Percentiles rank a stretch among this genome's conserved stretches.
Conservation (phyloP, 116 monocot species). For the Iris pallida region DNA sequence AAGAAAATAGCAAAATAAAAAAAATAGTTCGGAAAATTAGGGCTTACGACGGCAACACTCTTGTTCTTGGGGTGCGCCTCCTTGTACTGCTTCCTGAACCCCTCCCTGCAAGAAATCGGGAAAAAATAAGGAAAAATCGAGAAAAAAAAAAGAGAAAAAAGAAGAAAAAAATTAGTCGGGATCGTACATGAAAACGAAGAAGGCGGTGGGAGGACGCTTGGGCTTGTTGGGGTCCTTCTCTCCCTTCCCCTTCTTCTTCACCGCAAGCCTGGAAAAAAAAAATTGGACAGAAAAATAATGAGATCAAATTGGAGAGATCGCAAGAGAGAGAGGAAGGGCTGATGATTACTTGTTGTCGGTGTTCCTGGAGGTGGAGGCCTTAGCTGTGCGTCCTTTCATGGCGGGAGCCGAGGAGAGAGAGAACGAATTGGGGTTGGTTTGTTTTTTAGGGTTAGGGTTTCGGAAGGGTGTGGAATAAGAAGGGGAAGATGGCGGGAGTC, state of each 20-base stretch:
- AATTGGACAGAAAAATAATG: no score
- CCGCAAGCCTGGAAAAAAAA: constrained; percentile 15
- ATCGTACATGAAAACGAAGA: constrained; percentile 42
- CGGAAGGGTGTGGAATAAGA: no score
- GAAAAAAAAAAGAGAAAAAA: not conserved
- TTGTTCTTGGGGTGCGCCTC: constrained; percentile 49
- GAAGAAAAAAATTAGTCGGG: not conserved
- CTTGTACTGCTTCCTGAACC: constrained; percentile 51
- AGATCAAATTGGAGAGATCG: no score
- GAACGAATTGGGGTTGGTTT: no score
- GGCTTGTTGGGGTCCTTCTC: constrained; percentile 31
- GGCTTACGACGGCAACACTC: constrained; percentile 35
- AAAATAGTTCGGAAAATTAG: not conserved
- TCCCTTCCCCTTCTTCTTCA: constrained; percentile 16
- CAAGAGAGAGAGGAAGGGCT: no score
- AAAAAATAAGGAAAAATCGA: not conserved
- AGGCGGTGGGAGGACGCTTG: constrained; percentile 39
- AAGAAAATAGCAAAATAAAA: no score
- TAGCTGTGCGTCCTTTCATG: no score
- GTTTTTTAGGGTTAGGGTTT: no score
- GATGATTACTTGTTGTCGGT: no score
- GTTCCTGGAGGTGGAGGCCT: no score
- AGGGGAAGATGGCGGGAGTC: no score
- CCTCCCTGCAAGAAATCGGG: constrained; percentile 28
- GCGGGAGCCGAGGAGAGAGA: no score